phyloP scores from a whole-genome alignment of 1,284 basidiomycete genomes.

The Flammula alnicola region DNA sequence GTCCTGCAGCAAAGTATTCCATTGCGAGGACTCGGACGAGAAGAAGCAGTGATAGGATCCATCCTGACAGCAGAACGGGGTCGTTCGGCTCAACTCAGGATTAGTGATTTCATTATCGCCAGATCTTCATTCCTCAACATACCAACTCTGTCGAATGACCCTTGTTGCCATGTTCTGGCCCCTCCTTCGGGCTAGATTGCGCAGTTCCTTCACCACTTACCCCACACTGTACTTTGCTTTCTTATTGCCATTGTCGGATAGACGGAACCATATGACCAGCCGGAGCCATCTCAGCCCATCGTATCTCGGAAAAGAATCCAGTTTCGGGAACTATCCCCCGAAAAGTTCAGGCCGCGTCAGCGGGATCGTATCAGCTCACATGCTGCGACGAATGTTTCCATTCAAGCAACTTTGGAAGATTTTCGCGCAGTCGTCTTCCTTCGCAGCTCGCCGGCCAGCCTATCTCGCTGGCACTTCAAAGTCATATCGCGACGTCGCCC shows the following conservation, averaged over 20 bases:
- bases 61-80: constrained; percentile 4
- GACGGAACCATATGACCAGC: constrained; percentile 13
- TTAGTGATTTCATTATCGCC: constrained; percentile 16
- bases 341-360: constrained; percentile 11
- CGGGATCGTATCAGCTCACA: too few species aligned
- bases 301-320: constrained; percentile 18
- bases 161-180: constrained; percentile 9
- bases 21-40: constrained; percentile 14
- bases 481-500: neutral
- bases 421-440: too few species aligned
- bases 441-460: neutral
- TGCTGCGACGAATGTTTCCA: too few species aligned
- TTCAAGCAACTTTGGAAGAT: too few species aligned
- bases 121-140: constrained; percentile 21
- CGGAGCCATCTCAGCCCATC: neutral
- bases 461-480: constrained; percentile 6
- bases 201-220: constrained; percentile 17
- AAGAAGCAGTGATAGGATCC: constrained; percentile 6
- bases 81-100: constrained; percentile 11
- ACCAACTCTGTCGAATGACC: constrained; percentile 8
- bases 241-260: constrained; percentile 9
- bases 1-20: constrained; percentile 9
- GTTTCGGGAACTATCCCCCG: constrained; percentile 7
- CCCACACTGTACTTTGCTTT: constrained; percentile 17
- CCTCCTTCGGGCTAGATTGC: constrained; percentile 21